Base-by-base conservation (phyloP, 352 stramenopile genomes). In the Blastocystis hominis region DNA sequence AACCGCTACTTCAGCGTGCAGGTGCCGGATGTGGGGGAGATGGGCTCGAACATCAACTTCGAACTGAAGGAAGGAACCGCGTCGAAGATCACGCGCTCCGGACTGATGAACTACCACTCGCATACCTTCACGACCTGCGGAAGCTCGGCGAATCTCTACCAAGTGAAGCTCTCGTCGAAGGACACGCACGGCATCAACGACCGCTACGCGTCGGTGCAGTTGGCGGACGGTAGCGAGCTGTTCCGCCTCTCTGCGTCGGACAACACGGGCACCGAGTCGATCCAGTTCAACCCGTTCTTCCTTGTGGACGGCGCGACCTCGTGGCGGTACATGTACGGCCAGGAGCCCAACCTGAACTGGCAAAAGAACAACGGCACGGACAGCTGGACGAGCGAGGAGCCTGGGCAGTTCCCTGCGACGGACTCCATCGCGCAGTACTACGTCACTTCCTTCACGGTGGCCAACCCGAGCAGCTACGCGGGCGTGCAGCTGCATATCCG, bases 381-480 rank as follows among this genome's bases (percentile, higher is more conserved):
- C 5, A 64, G 13, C 15, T 87, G 77, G 77, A 9, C 77, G 20
- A 46, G 42, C 15, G 53, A 59, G 1, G 53, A 87, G 46, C 15
- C 77, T n/a, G 55, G 77, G 17, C 36, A 75, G 20, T 75, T 87
- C 36, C 62, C 77, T 44, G 77, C 66, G 34, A 75, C 77, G n/a
- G 66, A 87, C 6, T 50, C 13, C 24, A 64, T 87, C n/a, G 50
- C 77, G 17, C 77, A 87, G 50, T 87, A 87, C 77, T 87, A 87
- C 66, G 77, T n/a, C 3, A 76, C 77, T 15, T 77, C 66, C 44
- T 87, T 87, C 66, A 34, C 56, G 34, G 24, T 87, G 34, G 24
- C 7, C 24, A 42, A 87, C 44, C 6, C 63, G 13, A 87, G 7
- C 44, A 10, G 30, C 13, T 87, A 53, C 44, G 61, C 70, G 34